Base-by-base conservation (phyloP, 805 yeast species). In the Aciculoconidium aculeatum region DNA sequence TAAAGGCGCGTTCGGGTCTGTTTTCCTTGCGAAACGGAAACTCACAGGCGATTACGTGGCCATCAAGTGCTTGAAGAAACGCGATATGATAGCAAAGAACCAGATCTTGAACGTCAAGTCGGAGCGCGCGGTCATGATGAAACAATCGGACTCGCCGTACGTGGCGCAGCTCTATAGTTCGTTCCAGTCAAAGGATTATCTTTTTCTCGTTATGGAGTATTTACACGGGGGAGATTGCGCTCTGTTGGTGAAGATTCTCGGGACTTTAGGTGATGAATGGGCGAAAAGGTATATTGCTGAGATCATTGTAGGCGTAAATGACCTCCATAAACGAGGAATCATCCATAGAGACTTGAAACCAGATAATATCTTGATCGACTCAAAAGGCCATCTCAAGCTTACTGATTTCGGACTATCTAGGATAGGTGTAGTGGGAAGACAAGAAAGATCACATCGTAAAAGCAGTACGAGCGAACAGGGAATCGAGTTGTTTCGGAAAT, bases 41-140 rank as follows among this genome's bases (percentile, higher is more conserved):
- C 55, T 81, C 8, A 90, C 96, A 0, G 96, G 96, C 4, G 98
- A 94, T 39, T 83, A 87, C 53, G 90, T 84, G 44, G 98, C 99
- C 0, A 87, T 92, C 39, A 92, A 92, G 53, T 92, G 86, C 9
- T 61, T 92, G 38, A 84, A 79, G 44, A 92, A 92, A 55, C 72
- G 94, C 3, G 97, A 92, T 55, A 92, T 92, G 97, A 79, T 92
- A 36, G 90, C 95, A 2, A 92, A 90, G 58, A 94, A 94, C 64
- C 98, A 92, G 61, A 90, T 90, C 4, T 77, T 88, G 12, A 92
- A 92, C 51, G 95, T 94, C 17, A 83, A 82, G 45, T 83, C 95
- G 1, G 99, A 94, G 53, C 64, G 98, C 25, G 96, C 96, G 0
- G 90, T 90, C n/a, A 80, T 92, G 87, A 92, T 92, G 94, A 79